Base-by-base conservation (phyloP, 2,329 filamentous ascomycete species). In the Xenosphaeropsis pyriputrescens region DNA sequence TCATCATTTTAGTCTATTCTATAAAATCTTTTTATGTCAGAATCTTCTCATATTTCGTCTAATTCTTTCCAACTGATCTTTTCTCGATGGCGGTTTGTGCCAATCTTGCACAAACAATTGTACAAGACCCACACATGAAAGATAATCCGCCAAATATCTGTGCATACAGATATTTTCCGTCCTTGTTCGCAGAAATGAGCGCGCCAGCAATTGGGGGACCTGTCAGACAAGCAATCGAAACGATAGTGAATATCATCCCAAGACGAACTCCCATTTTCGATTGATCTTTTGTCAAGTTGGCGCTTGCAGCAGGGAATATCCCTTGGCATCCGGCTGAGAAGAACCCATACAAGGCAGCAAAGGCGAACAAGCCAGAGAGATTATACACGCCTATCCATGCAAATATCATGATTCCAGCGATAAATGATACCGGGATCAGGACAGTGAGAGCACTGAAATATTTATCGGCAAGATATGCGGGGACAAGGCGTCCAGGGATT, bases 201-300 rank as follows among this genome's bases (percentile, higher is more conserved):
- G 61, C 64, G 2, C 68, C 69, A 0, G 64, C 67, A 39, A 72
- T 62, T 1, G 68, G 66, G 4, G 66, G 61, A 0, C 68, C 68
- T 3, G 64, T 70, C 19, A 72, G 48, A 11, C 59, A 62, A 1
- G 67, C 64, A 29, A 72, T 55, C 13, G 59, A 62, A 14, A 69
- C 60, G 29, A 70, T 59, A 13, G 45, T 64, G 39, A 72, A 61
- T 5, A 63, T 58, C 67, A 72, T 71, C 1, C 68, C 68, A 46
- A 66, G 63, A 2, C 68, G 51, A 11, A 65, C 61, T 0, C 68
- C 69, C 5, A 59, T 58, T 44, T 68, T 71, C 43, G 61, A 64
- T 36, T 68, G 40, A 45, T 71, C 65, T 0, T 57, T 58, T 1
- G 63, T 68, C 37, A 71, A 50, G 31, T 60, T 64, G 32, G 58